Conservation (phyloP, 106 monocot species). For the Allium cepa region DNA sequence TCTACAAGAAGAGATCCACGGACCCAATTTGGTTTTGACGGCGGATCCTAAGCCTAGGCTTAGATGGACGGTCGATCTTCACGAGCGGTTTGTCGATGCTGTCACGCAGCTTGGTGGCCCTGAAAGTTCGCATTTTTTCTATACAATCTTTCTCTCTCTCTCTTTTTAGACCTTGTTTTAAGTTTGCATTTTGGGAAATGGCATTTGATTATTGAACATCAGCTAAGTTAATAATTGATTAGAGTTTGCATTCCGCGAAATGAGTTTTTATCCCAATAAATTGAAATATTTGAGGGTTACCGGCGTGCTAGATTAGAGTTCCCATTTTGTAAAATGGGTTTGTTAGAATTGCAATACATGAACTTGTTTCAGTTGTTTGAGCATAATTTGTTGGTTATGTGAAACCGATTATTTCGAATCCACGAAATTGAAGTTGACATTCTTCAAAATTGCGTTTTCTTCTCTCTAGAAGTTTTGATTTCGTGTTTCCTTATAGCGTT, state of each 20-base stretch:
- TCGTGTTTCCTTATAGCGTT: too few species aligned
- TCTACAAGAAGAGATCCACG: slow-evolving; percentile 39
- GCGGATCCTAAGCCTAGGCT: slow-evolving; percentile 97
- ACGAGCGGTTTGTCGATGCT: slow-evolving; percentile 90
- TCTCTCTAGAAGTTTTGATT: too few species aligned
- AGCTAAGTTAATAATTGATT: background rate
- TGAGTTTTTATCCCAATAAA: background rate
- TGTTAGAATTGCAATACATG: too few species aligned
- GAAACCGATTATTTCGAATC: too few species aligned
- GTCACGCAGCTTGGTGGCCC: slow-evolving; percentile 96
- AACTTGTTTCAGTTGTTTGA: too few species aligned
- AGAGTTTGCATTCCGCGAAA: background rate
- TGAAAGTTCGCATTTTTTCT: slow-evolving; percentile 51
- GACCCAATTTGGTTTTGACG: slow-evolving; percentile 68
- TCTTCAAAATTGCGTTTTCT: too few species aligned
- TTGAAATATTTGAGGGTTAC: background rate
- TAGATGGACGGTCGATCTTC: slow-evolving; percentile 95
- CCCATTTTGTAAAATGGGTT: background rate
- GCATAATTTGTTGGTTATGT: too few species aligned
- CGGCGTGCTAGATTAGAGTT: background rate
- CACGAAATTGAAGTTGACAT: too few species aligned
- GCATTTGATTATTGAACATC: background rate
- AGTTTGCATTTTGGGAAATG: slow-evolving; percentile 5
- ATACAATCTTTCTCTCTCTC: background rate
- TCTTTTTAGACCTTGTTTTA: background rate